These are phyloP conservation scores for Colletotrichum lupini DNA, from an alignment of 2,329 filamentous ascomycete genomes.

Conservation along the genomic window DNA sequence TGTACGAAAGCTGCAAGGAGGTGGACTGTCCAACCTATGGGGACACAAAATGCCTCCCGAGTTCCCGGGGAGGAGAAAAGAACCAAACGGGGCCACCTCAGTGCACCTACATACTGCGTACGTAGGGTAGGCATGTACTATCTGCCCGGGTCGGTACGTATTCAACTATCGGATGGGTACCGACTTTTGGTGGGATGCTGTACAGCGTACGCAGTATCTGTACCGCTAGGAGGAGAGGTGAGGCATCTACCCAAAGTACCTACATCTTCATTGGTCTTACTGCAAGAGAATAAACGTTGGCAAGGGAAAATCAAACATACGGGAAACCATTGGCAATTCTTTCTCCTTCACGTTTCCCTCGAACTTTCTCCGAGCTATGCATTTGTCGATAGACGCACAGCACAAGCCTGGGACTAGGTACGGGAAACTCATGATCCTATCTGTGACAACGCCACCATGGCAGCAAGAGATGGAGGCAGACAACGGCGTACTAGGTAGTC, in stretches of 20 bases:
- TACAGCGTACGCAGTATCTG: neutral
- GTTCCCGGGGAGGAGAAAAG: neutral
- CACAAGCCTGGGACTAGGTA: conserved; percentile 1
- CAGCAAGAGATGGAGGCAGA: neutral
- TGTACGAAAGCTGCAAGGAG: neutral
- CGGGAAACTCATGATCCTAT: neutral
- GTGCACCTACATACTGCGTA: too few species aligned
- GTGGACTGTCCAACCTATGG: neutral
- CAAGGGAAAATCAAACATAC: neutral
- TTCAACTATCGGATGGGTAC: neutral
- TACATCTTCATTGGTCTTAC: neutral
- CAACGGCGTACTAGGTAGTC: neutral
- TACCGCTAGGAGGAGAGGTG: neutral
- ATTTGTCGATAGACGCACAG: neutral
- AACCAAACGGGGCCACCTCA: neutral
- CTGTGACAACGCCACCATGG: neutral
- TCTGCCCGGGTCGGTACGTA: neutral
- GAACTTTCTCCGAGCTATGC: conserved; percentile 6
- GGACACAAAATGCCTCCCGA: neutral
- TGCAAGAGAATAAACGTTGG: neutral
- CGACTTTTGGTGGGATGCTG: neutral
- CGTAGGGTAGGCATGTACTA: too few species aligned
- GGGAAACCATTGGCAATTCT: neutral
- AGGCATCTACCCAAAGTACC: neutral
- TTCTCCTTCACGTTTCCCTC: conserved; percentile 3